phyloP scores from a whole-genome alignment of 352 stramenopile species.

The Pythium rishiriense region DNA sequence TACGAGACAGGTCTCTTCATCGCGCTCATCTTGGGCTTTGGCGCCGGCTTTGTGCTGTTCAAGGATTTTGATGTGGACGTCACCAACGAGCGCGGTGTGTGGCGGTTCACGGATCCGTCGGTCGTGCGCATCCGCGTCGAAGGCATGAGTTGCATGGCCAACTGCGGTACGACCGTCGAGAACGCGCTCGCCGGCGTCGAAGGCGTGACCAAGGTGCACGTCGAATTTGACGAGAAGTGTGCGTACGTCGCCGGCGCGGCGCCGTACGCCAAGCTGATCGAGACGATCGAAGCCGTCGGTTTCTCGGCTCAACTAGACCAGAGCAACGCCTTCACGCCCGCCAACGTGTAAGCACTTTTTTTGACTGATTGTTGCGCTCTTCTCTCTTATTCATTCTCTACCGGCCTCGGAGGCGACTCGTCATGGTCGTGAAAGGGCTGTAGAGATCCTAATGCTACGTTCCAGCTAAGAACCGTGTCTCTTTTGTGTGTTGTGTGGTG shows the following conservation, averaged over 20 bases:
- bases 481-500: slow-evolving; percentile 7
- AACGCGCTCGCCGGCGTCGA: slow-evolving; percentile 47
- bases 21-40: slow-evolving; percentile 69
- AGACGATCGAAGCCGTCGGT: slow-evolving; percentile 62
- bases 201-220: slow-evolving; percentile 75
- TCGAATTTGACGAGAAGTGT: slow-evolving; percentile 72
- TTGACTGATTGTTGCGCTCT: neutral
- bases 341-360: slow-evolving; percentile 56
- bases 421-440: neutral
- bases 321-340: slow-evolving; percentile 34
- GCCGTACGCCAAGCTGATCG: slow-evolving; percentile 51
- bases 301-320: slow-evolving; percentile 54
- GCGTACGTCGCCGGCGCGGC: slow-evolving; percentile 74
- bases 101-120: slow-evolving; percentile 38
- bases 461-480: slow-evolving; percentile 8
- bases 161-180: slow-evolving; percentile 84
- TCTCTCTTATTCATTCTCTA: neutral
- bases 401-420: neutral
- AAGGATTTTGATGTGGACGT: slow-evolving; percentile 76
- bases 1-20: slow-evolving; percentile 81
- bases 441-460: slow-evolving; percentile 16
- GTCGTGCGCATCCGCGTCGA: slow-evolving; percentile 20
- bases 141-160: slow-evolving; percentile 90
- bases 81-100: slow-evolving; percentile 64
- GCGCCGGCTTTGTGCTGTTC: slow-evolving; percentile 64